Base-by-base conservation (phyloP, 768 basidiomycete genomes). In the Mycena filopes region DNA sequence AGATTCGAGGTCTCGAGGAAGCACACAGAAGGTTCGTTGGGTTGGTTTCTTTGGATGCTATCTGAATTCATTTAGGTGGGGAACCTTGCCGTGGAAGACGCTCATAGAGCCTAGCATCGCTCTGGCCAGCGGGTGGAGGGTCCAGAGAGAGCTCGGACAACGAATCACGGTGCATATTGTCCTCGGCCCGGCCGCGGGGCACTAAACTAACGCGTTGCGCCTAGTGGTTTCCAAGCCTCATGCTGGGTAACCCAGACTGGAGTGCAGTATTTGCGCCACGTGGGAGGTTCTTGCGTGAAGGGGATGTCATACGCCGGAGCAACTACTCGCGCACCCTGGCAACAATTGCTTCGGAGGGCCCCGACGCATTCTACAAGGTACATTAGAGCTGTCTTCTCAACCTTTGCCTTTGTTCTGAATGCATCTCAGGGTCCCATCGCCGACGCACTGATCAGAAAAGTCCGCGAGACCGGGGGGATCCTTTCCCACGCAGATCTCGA, bases 1-100 rank as follows among this genome's bases (percentile, higher is more conserved):
- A 99, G 79, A 75, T 99, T 48, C 86, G 91, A 25, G 98, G 96
- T 12, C 84, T 98, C 33, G 88, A 91, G 74, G 92, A 90, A 74
- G 94, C 93, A 0, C 93, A 98, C 76, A 80, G 82, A 43, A 84
- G 89, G 29, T 98, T 94, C 88, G 96, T 94, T 0, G 83, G 77
- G 42, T 71, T 96, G 15, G 81, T 88, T 0, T 96, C 23, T 86
- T 98, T 47, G 16, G 36, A 36, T 41, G 5, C 18, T 46, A 51
- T 47, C 54, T 29, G 89, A 73, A 93, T 92, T 0, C 91, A 96
- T 76, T 82, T 31, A 84, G 89, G 26, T 98, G 96, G 89, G 97
- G 95, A 0, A 85, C 78, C 40, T 71, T 98, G 15, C 83, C 90
- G 0, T 99, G 98, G 98, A 78, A 82, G 43, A 79, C 84, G 31